Evolutionary conservation across 495 filamentous ascomycete genomes (phyloP).

Genomic region (Paragyromitra xinjiangensis): DNA sequence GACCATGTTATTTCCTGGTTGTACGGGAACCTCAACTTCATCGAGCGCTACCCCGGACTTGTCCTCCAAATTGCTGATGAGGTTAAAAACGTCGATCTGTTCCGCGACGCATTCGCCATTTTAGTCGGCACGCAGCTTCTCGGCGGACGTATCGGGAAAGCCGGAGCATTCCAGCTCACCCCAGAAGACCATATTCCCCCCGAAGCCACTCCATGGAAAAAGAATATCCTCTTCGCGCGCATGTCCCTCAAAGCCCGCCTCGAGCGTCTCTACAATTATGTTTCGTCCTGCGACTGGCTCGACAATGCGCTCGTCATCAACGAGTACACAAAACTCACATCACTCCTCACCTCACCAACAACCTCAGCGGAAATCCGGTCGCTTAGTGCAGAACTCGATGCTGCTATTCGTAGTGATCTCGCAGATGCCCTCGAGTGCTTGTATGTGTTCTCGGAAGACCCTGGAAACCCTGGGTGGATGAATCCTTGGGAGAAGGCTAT

Average conservation of each 20-base stretch:
- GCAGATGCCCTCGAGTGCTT: background rate
- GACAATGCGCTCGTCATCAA: slow-evolving; percentile 41
- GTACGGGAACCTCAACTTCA: slow-evolving; percentile 62
- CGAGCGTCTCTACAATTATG: slow-evolving; percentile 14
- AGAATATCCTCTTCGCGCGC: slow-evolving; percentile 35
- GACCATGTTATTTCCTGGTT: slow-evolving; percentile 63
- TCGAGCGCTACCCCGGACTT: slow-evolving; percentile 64
- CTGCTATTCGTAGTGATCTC: slow-evolving; percentile 7
- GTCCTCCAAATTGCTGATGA: slow-evolving; percentile 62
- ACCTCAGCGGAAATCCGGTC: background rate
- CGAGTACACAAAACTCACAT: slow-evolving; percentile 37
- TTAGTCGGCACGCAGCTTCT: slow-evolving; percentile 64
- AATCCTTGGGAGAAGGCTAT: slow-evolving; percentile 33
- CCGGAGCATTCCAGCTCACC: background rate
- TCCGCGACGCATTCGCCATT: slow-evolving; percentile 62
- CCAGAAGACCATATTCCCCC: background rate
- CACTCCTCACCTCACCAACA: background rate
- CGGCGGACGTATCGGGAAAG: background rate
- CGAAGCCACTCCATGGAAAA: slow-evolving; percentile 23
- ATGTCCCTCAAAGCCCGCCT: slow-evolving; percentile 41
- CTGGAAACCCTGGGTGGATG: slow-evolving; percentile 8
- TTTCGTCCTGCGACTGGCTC: slow-evolving; percentile 38
- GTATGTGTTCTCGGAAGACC: slow-evolving; percentile 23
- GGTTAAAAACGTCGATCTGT: slow-evolving; percentile 60
- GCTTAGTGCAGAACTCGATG: background rate